These are phyloP conservation scores for Teratosphaeria epicoccoides DNA, from an alignment of 2,329 filamentous ascomycete species.

Conservation along the genomic window DNA sequence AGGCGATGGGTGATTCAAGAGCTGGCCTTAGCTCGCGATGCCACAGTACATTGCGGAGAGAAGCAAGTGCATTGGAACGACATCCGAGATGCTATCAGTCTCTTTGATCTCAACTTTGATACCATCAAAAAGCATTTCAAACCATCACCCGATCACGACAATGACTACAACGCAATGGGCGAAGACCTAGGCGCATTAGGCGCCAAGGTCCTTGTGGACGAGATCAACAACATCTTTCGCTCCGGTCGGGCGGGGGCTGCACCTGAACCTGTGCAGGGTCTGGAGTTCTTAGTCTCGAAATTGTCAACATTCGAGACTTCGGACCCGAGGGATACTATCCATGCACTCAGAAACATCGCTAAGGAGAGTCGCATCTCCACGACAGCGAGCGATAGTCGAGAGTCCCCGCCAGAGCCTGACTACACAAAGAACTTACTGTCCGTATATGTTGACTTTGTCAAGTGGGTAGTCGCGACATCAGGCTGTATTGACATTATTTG, in stretches of 20 bases:
- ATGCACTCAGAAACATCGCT: too few relatives aligned
- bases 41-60: constrained; percentile 13
- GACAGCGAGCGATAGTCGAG: constrained; percentile 5
- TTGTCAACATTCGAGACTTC: constrained; percentile 9
- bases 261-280: constrained; percentile 12
- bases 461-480: constrained; percentile 5
- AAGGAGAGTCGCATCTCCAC: constrained; percentile 8
- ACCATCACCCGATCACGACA: neutral
- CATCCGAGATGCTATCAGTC: constrained; percentile 9
- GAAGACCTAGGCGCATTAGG: constrained; percentile 13
- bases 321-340: constrained; percentile 7
- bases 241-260: constrained; percentile 12
- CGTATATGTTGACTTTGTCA: constrained; percentile 7
- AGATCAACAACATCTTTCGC: constrained; percentile 15
- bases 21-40: constrained; percentile 10
- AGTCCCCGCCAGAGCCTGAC: constrained; percentile 4
- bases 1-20: neutral
- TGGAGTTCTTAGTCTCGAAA: constrained; percentile 16
- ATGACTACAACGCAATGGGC: constrained; percentile 9
- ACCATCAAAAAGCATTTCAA: constrained; percentile 6
- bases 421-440: constrained; percentile 5
- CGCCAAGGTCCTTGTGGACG: constrained; percentile 12
- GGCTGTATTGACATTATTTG: constrained; percentile 8
- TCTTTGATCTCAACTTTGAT: constrained; percentile 2
- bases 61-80: constrained; percentile 10